These are phyloP conservation scores for Rhynchosporium agropyri DNA, from an alignment of 2,329 filamentous ascomycete species.

Conservation along the genomic window DNA sequence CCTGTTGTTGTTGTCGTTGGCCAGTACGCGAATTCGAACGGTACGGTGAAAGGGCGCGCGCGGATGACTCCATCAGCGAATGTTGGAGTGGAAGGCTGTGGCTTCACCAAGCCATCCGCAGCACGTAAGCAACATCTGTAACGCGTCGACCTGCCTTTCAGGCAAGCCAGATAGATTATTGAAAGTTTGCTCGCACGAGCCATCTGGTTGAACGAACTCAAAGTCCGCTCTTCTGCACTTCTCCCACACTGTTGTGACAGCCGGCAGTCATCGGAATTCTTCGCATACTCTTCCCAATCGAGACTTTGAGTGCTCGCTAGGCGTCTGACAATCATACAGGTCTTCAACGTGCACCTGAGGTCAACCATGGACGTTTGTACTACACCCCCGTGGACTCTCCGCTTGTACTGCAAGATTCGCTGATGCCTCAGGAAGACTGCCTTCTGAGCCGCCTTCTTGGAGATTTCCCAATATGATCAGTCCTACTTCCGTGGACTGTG, in stretches of 20 bases:
- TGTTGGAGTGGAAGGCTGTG: constrained; percentile 14
- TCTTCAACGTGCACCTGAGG: constrained; percentile 18
- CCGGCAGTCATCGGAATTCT: neutral
- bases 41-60: neutral
- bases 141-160: constrained; percentile 25
- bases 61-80: constrained; percentile 17
- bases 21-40: constrained; percentile 13
- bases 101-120: constrained; percentile 21
- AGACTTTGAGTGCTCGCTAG: constrained; percentile 16
- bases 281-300: constrained; percentile 8
- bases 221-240: constrained; percentile 28
- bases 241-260: constrained; percentile 6
- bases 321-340: constrained; percentile 10
- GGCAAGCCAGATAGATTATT: constrained; percentile 11
- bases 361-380: constrained; percentile 11
- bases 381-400: constrained; percentile 7
- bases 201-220: neutral
- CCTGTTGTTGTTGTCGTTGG: neutral
- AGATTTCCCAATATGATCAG: constrained; percentile 13
- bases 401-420: neutral
- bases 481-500: neutral
- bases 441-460: constrained; percentile 19
- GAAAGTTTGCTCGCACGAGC: constrained; percentile 2
- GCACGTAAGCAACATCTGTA: constrained; percentile 22
- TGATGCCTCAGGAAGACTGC: neutral